Evolutionary conservation across 2,329 filamentous ascomycete species (phyloP), one percentile per base, ranked within the genome.

Genomic region (Seiridium cupressi): DNA sequence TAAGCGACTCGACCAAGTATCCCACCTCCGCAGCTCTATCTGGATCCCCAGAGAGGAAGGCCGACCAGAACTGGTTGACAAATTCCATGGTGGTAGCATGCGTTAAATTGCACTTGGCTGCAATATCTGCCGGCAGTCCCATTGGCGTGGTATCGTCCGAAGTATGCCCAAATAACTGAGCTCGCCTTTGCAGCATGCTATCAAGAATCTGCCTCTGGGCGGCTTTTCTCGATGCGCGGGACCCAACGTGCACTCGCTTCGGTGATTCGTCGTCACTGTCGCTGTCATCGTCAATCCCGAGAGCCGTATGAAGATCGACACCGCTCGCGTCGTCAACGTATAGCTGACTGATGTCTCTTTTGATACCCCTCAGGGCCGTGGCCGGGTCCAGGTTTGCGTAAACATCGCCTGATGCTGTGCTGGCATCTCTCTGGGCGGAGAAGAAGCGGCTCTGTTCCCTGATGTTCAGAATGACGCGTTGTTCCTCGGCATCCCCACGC

Each of bases 21-120:
- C 88, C 87, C 11, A 97, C 82, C 75, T 99, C 94, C 47, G 83
- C 82, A 0, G 92, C 91, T 40, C 92, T 88, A 61, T 92, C 89
- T 1, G 91, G 78, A 70, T 97, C 92, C 11, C 93, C 94, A 0
- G 93, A 97, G 34, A 96, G 82, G 70, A 96, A 99, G 0, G 93
- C 88, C 40, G 86, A 84, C 94, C 94, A 99, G 78, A 99, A 99
- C 73, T 98, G 96, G 68, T 94, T 91, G n/a, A 99, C 79, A 69
- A 98, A 99, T 71, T 99, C 95, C 44, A 91, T 89, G 0, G 92
- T 96, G 0, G 95, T 99, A 57, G 93, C 93, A 72, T 98, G 93
- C 0, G 94, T 97, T 59, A 87, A 74, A 46, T 76, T 77, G 65
- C 85, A 87, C 59, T 84, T 84, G 48, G 87, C 81, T 3, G 84